Base-by-base conservation (phyloP, 352 stramenopile species). In the Pilasporangium apinafurcum region DNA sequence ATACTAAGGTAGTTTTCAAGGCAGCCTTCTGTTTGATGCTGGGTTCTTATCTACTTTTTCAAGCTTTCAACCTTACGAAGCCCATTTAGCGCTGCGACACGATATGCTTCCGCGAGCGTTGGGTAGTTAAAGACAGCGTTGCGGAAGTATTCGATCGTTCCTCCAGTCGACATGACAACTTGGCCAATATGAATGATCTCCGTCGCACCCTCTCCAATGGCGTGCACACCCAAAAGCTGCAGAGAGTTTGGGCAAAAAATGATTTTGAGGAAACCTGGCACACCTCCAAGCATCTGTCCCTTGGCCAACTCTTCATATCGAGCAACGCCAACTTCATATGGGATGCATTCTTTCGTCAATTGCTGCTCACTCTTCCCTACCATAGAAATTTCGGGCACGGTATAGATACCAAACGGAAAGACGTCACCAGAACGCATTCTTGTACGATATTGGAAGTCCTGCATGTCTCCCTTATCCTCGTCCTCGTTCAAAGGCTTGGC, bases 91-190 rank as follows among this genome's bases (percentile, higher is more conserved):
- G 80, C 80, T 34, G 80, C 80, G 21, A 92, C 80, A 12, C 80
- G 80, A 58, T 92, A 92, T 13, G 76, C 80, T 59, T 96, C 86
- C 10, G 84, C 84, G 39, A 96, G 62, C 21, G 84, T 96, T 34
- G 86, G 86, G 67, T 94, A 96, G 66, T 96, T 96, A 61, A 96
- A 95, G 48, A 96, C 86, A 18, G 86, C 81, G 42, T 90, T 90
- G 39, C 79, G 75, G 59, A 96, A 95, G 68, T 95, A 95, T 37
- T 93, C 79, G 37, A 96, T 65, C 16, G 76, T 88, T 30, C 81
- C 83, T 35, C 65, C 81, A 22, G 75, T 92, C 12, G 80, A 84
- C 76, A 92, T 92, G 20, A 87, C 80, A 18, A 92, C 80, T 48
- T 94, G 82, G 14, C 82, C 82, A 62, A 94, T 91, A 63, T 94